phyloP scores from a whole-genome alignment of 345 rosid species.

The Angophora floribunda region DNA sequence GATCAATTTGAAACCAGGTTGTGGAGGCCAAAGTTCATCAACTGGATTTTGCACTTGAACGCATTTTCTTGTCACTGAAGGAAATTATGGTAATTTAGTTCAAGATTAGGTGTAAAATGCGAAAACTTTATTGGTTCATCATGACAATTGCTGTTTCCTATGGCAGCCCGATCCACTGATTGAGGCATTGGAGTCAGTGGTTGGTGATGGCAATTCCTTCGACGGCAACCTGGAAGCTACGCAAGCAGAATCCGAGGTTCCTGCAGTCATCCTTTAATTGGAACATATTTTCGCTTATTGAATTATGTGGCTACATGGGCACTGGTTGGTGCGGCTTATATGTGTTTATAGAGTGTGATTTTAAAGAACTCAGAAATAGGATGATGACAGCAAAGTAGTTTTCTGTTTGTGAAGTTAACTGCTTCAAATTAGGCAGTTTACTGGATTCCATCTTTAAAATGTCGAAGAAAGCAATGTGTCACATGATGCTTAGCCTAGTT shows the following conservation, averaged over 20 bases:
- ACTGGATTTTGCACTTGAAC: slow-evolving; percentile 73
- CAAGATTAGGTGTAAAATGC: not conserved
- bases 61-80: slow-evolving; percentile 80
- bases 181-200: slow-evolving; percentile 73
- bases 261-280: not conserved
- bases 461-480: not conserved
- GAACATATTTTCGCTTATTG: not conserved
- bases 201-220: slow-evolving; percentile 48
- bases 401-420: not conserved
- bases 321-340: not conserved
- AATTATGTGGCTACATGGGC: not conserved
- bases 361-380: not conserved
- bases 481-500: not conserved
- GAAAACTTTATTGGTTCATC: not conserved
- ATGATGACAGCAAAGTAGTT: not conserved
- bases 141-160: not conserved
- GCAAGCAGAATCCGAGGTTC: slow-evolving; percentile 67
- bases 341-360: not conserved
- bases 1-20: slow-evolving; percentile 34
- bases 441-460: not conserved
- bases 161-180: slow-evolving; percentile 80
- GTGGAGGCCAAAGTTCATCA: slow-evolving; percentile 94
- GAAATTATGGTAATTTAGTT: slow-evolving; percentile 51
- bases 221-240: slow-evolving; percentile 61
- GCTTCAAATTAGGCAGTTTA: not conserved